Evolutionary conservation across 176 grass and related monocot genomes (phyloP).

Genomic region (Musa acuminata): DNA sequence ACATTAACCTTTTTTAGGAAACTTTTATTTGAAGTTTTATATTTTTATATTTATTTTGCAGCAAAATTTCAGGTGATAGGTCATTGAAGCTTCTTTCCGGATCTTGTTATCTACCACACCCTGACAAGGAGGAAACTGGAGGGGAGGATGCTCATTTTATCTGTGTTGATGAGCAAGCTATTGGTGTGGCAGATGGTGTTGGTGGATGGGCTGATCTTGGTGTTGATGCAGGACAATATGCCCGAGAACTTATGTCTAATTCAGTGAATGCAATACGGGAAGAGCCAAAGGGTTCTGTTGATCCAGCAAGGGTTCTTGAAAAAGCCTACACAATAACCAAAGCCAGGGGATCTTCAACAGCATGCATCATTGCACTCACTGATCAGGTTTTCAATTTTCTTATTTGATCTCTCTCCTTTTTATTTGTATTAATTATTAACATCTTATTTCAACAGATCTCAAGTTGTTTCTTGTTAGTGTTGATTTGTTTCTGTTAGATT

Average conservation of each 20-base stretch:
- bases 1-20: background rate
- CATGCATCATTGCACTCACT: conserved; percentile 91
- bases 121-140: conserved; percentile 86
- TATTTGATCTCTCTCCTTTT: background rate
- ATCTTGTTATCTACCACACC: conserved; percentile 90
- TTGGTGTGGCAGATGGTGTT: conserved; percentile 95
- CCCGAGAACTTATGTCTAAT: conserved; percentile 86
- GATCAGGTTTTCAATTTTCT: conserved; percentile 40
- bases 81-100: conserved; percentile 68
- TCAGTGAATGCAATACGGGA: conserved; percentile 71
- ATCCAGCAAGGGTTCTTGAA: conserved; percentile 84
- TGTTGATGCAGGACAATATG: conserved; percentile 78
- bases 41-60: conserved; percentile 6
- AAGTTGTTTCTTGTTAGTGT: too few species aligned
- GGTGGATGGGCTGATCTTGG: conserved; percentile 95
- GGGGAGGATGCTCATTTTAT: conserved; percentile 98
- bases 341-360: conserved; percentile 86
- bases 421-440: background rate
- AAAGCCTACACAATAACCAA: conserved; percentile 84
- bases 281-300: conserved; percentile 66
- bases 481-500: too few species aligned
- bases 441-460: background rate
- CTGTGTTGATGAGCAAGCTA: conserved; percentile 51
- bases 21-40: background rate
- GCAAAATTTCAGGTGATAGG: conserved; percentile 31